Evolutionary conservation across 2,329 filamentous ascomycete species (phyloP).

Genomic region (Penicillium hesseltinei): DNA sequence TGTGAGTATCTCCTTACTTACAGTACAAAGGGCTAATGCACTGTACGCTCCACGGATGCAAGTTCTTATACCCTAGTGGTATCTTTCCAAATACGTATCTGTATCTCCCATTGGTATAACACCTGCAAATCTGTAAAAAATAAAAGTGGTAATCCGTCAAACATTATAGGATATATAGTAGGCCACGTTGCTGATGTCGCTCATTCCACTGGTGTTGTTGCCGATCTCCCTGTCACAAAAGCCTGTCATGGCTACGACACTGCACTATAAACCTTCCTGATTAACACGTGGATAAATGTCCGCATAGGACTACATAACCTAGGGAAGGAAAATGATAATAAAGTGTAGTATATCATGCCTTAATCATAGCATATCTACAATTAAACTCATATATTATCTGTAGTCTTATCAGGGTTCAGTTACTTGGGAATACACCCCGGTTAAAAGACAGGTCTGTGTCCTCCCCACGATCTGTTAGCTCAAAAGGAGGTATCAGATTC

Average conservation of each 20-base stretch:
- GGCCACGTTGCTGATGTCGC: background rate
- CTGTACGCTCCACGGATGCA: background rate
- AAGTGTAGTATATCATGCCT: background rate
- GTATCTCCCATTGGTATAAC: background rate
- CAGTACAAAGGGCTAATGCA: background rate
- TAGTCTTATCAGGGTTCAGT: background rate
- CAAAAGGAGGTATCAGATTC: background rate
- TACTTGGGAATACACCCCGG: background rate
- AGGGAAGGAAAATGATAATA: background rate
- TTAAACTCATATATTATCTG: background rate
- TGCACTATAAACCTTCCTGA: background rate
- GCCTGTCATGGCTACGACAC: background rate
- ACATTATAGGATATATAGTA: background rate
- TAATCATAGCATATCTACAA: background rate
- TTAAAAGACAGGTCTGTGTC: background rate
- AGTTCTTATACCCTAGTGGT: background rate
- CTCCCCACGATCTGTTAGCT: background rate
- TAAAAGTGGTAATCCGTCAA: background rate
- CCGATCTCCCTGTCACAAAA: slow-evolving; percentile 6
- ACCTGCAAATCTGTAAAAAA: background rate
- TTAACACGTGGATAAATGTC: background rate
- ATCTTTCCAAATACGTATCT: background rate
- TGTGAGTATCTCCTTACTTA: background rate
- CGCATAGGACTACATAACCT: background rate
- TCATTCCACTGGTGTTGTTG: background rate